Conservation (phyloP, 306 rosid genomes). For the Ammopiptanthus mongolicus region DNA sequence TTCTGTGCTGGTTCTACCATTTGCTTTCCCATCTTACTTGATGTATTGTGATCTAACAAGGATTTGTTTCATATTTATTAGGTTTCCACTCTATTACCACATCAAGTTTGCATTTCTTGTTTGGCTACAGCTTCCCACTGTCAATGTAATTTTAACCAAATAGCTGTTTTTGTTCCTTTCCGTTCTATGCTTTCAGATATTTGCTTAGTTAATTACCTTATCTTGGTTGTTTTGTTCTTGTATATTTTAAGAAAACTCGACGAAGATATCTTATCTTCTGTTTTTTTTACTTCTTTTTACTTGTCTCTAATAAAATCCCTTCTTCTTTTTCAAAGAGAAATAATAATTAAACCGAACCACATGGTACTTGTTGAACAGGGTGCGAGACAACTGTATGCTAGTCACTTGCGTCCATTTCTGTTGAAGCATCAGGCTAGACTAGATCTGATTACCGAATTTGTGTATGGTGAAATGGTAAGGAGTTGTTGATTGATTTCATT, state of each 20-base stretch:
- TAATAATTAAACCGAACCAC: background rate
- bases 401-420: conserved; percentile 48
- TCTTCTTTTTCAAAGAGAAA: background rate
- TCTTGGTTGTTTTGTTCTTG: background rate
- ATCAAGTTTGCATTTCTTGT: conserved; percentile 59
- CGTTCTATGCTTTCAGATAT: background rate
- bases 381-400: conserved; percentile 39
- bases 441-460: conserved; percentile 33
- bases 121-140: conserved; percentile 61
- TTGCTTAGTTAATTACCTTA: background rate
- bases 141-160: conserved; percentile 37
- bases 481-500: background rate
- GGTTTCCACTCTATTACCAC: conserved; percentile 58
- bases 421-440: conserved; percentile 48
- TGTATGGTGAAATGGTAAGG: conserved; percentile 40
- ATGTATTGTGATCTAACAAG: conserved; percentile 22
- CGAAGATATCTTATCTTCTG: background rate
- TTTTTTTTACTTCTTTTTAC: background rate
- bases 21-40: background rate
- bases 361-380: conserved; percentile 35
- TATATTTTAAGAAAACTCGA: background rate
- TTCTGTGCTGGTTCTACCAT: background rate
- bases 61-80: conserved; percentile 13
- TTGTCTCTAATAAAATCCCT: background rate
- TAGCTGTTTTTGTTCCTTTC: background rate